Conservation (phyloP, 2,329 filamentous ascomycete genomes). For the Paecilomyces fulvus region DNA sequence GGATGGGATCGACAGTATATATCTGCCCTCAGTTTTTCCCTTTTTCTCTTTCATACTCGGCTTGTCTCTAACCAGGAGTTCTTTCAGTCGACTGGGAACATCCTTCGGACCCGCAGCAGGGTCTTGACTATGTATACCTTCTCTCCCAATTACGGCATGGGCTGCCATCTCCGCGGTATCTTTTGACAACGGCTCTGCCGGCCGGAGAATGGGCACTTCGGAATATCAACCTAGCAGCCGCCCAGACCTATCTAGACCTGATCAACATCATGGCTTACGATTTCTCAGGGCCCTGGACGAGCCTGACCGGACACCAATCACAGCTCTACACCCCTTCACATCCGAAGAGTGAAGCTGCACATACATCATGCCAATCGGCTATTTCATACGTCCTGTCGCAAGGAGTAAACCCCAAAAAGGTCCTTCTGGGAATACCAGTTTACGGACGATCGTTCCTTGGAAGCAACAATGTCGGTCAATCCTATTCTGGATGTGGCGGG, state of each 20-base stretch:
- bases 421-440: slow-evolving; percentile 65
- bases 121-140: slow-evolving; percentile 61
- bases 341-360: slow-evolving; percentile 48
- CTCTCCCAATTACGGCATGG: slow-evolving; percentile 58
- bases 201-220: slow-evolving; percentile 58
- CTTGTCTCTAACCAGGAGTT: not conserved
- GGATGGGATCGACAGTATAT: slow-evolving; percentile 66
- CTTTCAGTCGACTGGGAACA: slow-evolving; percentile 70
- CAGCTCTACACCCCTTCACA: slow-evolving; percentile 57
- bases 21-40: not conserved
- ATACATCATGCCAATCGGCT: slow-evolving; percentile 54
- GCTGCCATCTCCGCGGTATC: slow-evolving; percentile 60
- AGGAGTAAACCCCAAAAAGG: slow-evolving; percentile 61
- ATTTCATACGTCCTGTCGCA: slow-evolving; percentile 57
- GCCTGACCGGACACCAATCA: slow-evolving; percentile 63
- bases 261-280: slow-evolving; percentile 78
- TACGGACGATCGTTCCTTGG: slow-evolving; percentile 69
- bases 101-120: slow-evolving; percentile 57
- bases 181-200: slow-evolving; percentile 65
- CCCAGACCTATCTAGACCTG: slow-evolving; percentile 60
- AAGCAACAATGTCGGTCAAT: slow-evolving; percentile 56
- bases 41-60: not conserved
- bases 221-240: slow-evolving; percentile 57
- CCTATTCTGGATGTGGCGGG: slow-evolving; percentile 44
- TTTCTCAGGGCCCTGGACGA: slow-evolving; percentile 63